Evolutionary conservation across 2,329 filamentous ascomycete genomes (phyloP).

Genomic region (Cercospora sp.): DNA sequence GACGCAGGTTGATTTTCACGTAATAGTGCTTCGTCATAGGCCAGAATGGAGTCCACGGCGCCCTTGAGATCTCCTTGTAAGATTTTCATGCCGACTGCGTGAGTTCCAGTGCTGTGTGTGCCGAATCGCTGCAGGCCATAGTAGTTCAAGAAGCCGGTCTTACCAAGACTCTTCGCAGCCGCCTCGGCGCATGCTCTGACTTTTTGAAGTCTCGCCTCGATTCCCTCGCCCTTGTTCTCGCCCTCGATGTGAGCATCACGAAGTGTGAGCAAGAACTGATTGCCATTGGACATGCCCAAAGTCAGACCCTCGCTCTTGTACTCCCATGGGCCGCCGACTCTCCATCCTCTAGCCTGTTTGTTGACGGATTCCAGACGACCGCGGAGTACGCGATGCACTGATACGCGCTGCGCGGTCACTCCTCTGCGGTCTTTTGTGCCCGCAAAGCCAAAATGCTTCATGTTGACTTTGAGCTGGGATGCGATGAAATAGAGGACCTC

Average conservation of each 20-base stretch:
- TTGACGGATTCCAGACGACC: conserved; percentile 67
- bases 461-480: conserved; percentile 66
- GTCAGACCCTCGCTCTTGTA: conserved; percentile 71
- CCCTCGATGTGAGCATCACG: conserved; percentile 73
- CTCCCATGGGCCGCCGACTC: conserved; percentile 72
- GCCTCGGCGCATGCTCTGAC: conserved; percentile 53
- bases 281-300: conserved; percentile 81
- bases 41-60: conserved; percentile 74
- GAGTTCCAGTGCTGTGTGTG: conserved; percentile 80
- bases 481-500: conserved; percentile 78
- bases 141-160: conserved; percentile 92
- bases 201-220: conserved; percentile 47
- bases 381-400: conserved; percentile 60
- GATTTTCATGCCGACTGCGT: conserved; percentile 80
- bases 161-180: conserved; percentile 66
- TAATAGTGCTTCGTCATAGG: conserved; percentile 66
- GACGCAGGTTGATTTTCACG: conserved; percentile 51
- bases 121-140: conserved; percentile 97
- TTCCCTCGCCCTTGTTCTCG: conserved; percentile 36
- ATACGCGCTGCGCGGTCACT: conserved; percentile 80
- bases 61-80: conserved; percentile 77
- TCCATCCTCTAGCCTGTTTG: conserved; percentile 59
- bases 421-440: conserved; percentile 90
- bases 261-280: conserved; percentile 89
- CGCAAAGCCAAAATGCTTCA: conserved; percentile 74